A percentile compares a stretch with the other conserved stretches of the same genome.
Conservation (phyloP, 352 stramenopile genomes). For the Phytophthora agathidicida region DNA sequence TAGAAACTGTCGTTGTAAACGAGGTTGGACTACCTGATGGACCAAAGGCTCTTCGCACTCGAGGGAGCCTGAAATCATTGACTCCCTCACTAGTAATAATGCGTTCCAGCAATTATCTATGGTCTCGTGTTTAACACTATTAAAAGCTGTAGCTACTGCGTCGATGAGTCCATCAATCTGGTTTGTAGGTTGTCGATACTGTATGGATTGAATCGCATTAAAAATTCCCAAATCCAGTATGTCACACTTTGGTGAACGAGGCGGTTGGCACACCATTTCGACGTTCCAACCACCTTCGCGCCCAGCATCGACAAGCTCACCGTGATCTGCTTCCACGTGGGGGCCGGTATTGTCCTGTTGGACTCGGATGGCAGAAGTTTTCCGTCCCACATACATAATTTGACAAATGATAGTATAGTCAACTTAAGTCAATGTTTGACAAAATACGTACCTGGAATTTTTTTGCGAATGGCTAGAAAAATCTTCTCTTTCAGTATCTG, state of each 20-base stretch:
- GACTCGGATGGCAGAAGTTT: background rate
- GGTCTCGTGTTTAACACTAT: background rate
- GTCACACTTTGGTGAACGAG: background rate
- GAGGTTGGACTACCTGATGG: background rate
- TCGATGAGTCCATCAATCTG: conserved; percentile 1
- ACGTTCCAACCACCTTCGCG: background rate
- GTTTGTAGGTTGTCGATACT: conserved; percentile 4
- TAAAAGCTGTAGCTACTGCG: background rate
- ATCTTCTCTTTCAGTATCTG: conserved; percentile 7
- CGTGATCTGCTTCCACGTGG: background rate
- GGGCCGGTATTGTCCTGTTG: conserved; percentile 1
- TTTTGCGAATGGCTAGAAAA: conserved; percentile 6
- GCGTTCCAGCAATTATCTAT: conserved; percentile 1
- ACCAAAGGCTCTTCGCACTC: background rate
- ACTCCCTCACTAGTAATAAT: conserved; percentile 3
- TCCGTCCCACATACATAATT: background rate
- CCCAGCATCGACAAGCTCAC: background rate
- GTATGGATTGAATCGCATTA: conserved; percentile 7
- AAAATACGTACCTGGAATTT: conserved; percentile 3
- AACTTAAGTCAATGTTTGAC: background rate
- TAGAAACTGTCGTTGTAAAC: background rate
- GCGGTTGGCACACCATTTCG: conserved; percentile 1
- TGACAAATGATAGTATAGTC: too few relatives aligned
- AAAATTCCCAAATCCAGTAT: conserved; percentile 12
- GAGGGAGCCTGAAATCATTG: conserved; percentile 7